phyloP scores from a whole-genome alignment of 495 filamentous ascomycete species.

The Umbilicaria muhlenbergii region DNA sequence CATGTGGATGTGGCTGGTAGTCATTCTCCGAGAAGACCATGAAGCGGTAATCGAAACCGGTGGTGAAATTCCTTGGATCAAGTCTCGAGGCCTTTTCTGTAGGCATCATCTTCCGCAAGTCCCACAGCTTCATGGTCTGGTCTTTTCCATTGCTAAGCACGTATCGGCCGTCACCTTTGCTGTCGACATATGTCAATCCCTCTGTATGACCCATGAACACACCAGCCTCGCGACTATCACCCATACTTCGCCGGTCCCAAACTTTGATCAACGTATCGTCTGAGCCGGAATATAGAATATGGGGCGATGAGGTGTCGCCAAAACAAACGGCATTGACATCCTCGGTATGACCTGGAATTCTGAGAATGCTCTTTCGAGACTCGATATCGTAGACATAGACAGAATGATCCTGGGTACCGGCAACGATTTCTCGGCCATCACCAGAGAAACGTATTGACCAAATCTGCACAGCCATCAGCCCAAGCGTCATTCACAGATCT shows the following conservation, averaged over 20 bases:
- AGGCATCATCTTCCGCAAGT: slow-evolving; percentile 70
- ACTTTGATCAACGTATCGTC: slow-evolving; percentile 63
- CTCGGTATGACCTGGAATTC: slow-evolving; percentile 60
- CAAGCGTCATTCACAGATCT: slow-evolving; percentile 1
- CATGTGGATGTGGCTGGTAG: slow-evolving; percentile 64
- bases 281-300: slow-evolving; percentile 92
- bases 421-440: slow-evolving; percentile 81
- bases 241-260: slow-evolving; percentile 88
- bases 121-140: slow-evolving; percentile 96
- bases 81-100: slow-evolving; percentile 43
- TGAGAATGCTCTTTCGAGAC: slow-evolving; percentile 52
- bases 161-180: slow-evolving; percentile 90
- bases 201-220: slow-evolving; percentile 91
- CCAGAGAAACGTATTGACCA: slow-evolving; percentile 90
- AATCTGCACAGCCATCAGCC: slow-evolving; percentile 35
- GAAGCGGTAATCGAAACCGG: slow-evolving; percentile 77
- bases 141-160: slow-evolving; percentile 91
- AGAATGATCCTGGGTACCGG: slow-evolving; percentile 61
- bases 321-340: slow-evolving; percentile 98
- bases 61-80: slow-evolving; percentile 38
- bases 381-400: slow-evolving; percentile 95
- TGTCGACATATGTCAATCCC: slow-evolving; percentile 89
- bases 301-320: slow-evolving; percentile 74
- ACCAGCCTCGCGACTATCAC: slow-evolving; percentile 72
- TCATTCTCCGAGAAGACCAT: slow-evolving; percentile 47